Conservation (phyloP, 2,329 filamentous ascomycete genomes). For the Phoma herbarum region DNA sequence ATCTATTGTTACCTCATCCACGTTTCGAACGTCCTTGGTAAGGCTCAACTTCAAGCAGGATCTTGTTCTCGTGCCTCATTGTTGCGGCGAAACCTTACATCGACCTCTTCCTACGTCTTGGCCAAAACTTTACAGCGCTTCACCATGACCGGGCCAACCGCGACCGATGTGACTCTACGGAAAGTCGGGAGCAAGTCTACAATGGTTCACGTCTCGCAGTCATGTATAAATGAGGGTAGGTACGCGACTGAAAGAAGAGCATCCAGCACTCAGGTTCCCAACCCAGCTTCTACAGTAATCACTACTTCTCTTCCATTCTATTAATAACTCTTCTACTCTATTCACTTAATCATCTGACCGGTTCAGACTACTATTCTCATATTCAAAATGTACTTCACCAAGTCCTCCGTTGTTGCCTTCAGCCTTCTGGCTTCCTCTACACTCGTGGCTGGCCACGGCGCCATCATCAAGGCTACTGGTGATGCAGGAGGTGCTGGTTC, state of each 20-base stretch:
- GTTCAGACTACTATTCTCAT: slow-evolving; percentile 53
- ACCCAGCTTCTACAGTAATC: slow-evolving; percentile 47
- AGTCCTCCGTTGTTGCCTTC: slow-evolving; percentile 52
- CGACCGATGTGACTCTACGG: slow-evolving; percentile 19
- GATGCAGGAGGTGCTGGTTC: slow-evolving; percentile 63
- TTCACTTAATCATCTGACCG: slow-evolving; percentile 45
- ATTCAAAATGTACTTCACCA: slow-evolving; percentile 55
- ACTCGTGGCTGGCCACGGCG: slow-evolving; percentile 68
- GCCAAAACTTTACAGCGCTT: slow-evolving; percentile 38
- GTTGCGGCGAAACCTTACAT: slow-evolving; percentile 27
- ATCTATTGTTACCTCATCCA: slow-evolving; percentile 35
- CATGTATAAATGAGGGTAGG: slow-evolving; percentile 41
- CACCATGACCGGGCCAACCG: slow-evolving; percentile 27
- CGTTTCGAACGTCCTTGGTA: slow-evolving; percentile 33
- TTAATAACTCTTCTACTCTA: slow-evolving; percentile 35
- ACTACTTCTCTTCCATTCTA: slow-evolving; percentile 42
- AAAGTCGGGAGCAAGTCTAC: slow-evolving; percentile 1
- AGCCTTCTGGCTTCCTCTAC: slow-evolving; percentile 63
- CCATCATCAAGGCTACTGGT: slow-evolving; percentile 67
- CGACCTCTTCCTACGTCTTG: slow-evolving; percentile 38
- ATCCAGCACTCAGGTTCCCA: slow-evolving; percentile 49
- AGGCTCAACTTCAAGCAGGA: slow-evolving; percentile 22
- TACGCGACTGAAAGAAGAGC: slow-evolving; percentile 32
- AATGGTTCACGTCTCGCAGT: slow-evolving; percentile 2
- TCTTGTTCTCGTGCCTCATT: slow-evolving; percentile 26